Evolutionary conservation across 176 grass and related monocot species (phyloP), one percentile per base, ranked within the genome.

Genomic region (Ensete ventricosum): DNA sequence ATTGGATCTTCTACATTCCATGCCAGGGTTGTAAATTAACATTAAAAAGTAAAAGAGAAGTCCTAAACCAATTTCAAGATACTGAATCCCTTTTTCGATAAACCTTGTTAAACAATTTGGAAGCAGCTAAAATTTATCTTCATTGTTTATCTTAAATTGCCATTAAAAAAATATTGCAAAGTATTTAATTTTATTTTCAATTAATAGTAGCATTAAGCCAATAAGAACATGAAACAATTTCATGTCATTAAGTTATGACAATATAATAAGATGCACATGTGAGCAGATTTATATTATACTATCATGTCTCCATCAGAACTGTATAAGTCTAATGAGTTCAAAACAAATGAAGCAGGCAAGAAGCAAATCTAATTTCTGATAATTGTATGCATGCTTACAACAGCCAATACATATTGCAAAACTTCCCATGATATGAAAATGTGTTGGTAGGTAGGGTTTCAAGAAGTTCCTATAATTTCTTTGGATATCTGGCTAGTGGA

Each of bases 1-100:
- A 94, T 84, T 77, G 94, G 62, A 82, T 99, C 86, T 67, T 94
- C 90, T 70, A 85, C 82, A 78, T 78, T 99, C 86, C 86, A 90
- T 29, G 80, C 53, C 19, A 92, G 71, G 51, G 87, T 86, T 99
- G 75, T 26, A 76, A 80, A 85, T 81, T 63, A 67, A 70, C 11
- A 76, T 21, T 23, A 19, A 24, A 55, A 58, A 64, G 34, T 5
- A 43, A 43, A 43, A 43, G 4, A 43, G 5, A 43, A 43, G 34
- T 6, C 34, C n/a, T 65, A 29, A 34, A 20, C 48, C 19, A 50
- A 70, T 3, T 70, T 70, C 17, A 0, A 20, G 0, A 12, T n/a
- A 69, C 14, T 11, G 17, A 0, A 70, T 4, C 34, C 34, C 34
- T 6, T 43, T 43, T 43, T 43, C 34, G 4, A 43, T 43, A 43